Evolutionary conservation across 225 moss, liverwort and hornwort species (phyloP), one percentile per base, ranked within the genome.

Genomic region (Pseudoscleropodium purum): DNA sequence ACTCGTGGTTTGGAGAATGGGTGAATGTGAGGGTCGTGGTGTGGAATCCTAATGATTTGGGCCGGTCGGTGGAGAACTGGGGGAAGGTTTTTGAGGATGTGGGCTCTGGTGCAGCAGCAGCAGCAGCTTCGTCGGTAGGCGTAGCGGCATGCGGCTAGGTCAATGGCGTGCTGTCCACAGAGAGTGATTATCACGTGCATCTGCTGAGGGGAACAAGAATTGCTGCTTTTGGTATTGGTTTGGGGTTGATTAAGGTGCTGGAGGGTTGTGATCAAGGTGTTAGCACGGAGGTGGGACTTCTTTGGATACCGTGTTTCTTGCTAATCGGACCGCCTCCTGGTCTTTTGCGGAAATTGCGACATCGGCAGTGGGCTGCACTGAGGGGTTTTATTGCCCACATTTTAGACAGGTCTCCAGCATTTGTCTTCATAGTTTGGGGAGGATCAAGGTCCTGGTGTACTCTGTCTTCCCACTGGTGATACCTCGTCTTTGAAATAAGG

Each of bases 61-160:
- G 24, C 5, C 64, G 79, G 75, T 84, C 70, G 83, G 83, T 83
- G 62, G 86, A 60, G 59, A 61, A 60, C 61, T 23, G 33, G 52
- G 49, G 45, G 13, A 20, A 68, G 47, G n/a, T 52, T 83, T 51
- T 54, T 7, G 66, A 87, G 59, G 85, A 91, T 88, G 87, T 23
- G 67, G 84, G 81, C 52, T 43, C 30, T 21, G 82, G 70, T 51
- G 56, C 14, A 20, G 82, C 67, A 43, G 52, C 49, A 52, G 76
- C 69, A 59, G 76, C 56, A 64, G 65, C 57, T 82, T 60, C 39
- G 83, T 57, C 51, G 66, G 45, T 47, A 27, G 75, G 24, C 41
- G 74, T 62, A 69, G 90, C 34, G 77, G 64, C 52, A 78, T 64
- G 85, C 36, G 56, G 89, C 86, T 93, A 86, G 88, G 93, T 59